These are phyloP conservation scores for Zygoascus meyerae DNA, from an alignment of 1,139 yeast genomes.

Conservation along the genomic window DNA sequence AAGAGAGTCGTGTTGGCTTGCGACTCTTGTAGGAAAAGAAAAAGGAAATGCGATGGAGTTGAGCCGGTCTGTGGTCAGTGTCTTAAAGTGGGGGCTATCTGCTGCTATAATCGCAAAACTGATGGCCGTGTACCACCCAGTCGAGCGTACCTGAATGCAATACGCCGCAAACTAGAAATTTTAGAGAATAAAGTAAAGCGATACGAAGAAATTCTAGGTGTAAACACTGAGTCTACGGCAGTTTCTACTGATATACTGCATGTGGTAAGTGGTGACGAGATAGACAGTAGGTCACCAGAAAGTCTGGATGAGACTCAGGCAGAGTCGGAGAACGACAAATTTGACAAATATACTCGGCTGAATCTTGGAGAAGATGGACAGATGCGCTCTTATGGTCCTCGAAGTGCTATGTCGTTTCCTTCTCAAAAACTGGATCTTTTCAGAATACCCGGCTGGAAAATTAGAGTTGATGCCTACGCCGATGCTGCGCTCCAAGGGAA, in stretches of 20 bases:
- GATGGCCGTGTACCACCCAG: slow-evolving; percentile 14
- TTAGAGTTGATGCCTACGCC: slow-evolving; percentile 5
- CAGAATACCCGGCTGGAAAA: slow-evolving; percentile 3
- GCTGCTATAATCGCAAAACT: slow-evolving; percentile 12
- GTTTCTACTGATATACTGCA: slow-evolving; percentile 51
- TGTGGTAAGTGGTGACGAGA: not conserved
- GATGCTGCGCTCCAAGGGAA: slow-evolving; percentile 9
- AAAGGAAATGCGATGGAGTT: slow-evolving; percentile 16
- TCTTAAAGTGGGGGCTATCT: slow-evolving; percentile 6
- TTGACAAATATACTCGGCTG: slow-evolving; percentile 12
- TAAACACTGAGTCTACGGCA: slow-evolving; percentile 57
- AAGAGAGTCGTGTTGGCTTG: slow-evolving; percentile 16
- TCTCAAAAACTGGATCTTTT: slow-evolving; percentile 10
- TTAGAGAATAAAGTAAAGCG: slow-evolving; percentile 10
- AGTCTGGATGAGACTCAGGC: not conserved
- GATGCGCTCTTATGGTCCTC: slow-evolving; percentile 14
- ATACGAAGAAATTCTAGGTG: slow-evolving; percentile 12
- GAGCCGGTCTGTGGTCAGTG: slow-evolving; percentile 14
- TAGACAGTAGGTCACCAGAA: not conserved
- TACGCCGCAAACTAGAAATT: slow-evolving; percentile 8
- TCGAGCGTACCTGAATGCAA: slow-evolving; percentile 10
- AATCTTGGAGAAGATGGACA: slow-evolving; percentile 16
- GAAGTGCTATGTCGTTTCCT: slow-evolving; percentile 14
- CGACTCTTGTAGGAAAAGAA: slow-evolving; percentile 16
- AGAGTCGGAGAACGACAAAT: slow-evolving; percentile 2